Base-by-base conservation (phyloP, 306 rosid genomes). In the Prunus salicina region DNA sequence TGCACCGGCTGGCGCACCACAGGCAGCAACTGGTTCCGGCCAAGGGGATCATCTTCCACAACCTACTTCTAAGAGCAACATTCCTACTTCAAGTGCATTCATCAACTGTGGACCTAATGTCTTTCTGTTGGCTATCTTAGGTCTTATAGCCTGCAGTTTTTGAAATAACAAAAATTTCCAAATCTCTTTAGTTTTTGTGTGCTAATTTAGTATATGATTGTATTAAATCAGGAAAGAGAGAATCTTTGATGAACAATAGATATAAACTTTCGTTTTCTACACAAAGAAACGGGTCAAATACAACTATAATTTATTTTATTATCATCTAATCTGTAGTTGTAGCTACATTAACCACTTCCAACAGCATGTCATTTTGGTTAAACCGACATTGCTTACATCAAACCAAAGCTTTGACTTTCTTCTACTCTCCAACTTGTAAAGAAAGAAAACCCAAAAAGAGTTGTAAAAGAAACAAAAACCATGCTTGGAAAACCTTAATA, bases 1-100 rank as follows among this genome's bases (percentile, higher is more conserved):
- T 47, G 86, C 93, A 0, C 92, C 93, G 0, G 74, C 87, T 19
- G 5, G 43, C 3, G 82, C 90, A 3, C 98, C 97, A 15, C 69
- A 64, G 50, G 69, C 85, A 1, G 30, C 65, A n/a, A 49, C 79
- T 18, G 89, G 85, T 62, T 68, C 86, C 0, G 65, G 71, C 58
- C 71, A 71, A 12, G 76, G 82, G 18, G 62, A 62, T 57, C 76
- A 62, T 57, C 77, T 74, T 76, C 82, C 86, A 6, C 82, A 70
- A 2, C 81, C 96, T 32, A 76, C 90, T 50, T 80, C 97, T 2
- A 84, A 87, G 70, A 81, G 76, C 80, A 84, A 64, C 79, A 34
- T 75, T 60, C 91, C 85, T n/a, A 13, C 74, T 64, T 85, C 93
- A 32, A 45, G 70, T 0, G 90, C 87, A 9, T 62, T 43, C 60